phyloP scores from a whole-genome alignment of 179 eudicot genomes.

The Amaranthus tricolor region DNA sequence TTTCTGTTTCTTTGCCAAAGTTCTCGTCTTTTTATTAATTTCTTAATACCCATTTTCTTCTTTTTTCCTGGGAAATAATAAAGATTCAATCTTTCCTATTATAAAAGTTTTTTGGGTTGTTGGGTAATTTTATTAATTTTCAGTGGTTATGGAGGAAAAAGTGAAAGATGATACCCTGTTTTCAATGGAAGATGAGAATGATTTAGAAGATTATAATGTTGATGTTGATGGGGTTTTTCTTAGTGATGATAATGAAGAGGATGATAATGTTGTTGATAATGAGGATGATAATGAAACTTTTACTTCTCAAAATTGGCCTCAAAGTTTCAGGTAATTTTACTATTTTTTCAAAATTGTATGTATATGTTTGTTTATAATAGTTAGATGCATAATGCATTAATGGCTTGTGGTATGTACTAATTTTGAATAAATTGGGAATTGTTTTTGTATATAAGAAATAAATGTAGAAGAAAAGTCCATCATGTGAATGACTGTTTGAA shows the following conservation, averaged over 20 bases:
- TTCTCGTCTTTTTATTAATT: no score
- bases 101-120: neutral
- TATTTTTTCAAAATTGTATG: neutral
- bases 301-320: constrained; percentile 74
- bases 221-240: neutral
- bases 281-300: constrained; percentile 30
- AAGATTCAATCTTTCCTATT: constrained; percentile 15
- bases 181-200: constrained; percentile 42
- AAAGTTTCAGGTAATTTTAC: constrained; percentile 62
- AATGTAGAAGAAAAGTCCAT: no score
- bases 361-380: neutral
- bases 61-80: no score
- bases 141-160: constrained; percentile 36
- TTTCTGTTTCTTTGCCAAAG: no score
- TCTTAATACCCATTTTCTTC: no score
- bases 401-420: no score
- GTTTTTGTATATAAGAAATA: no score
- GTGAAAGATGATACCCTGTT: constrained; percentile 30
- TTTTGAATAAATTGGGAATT: no score
- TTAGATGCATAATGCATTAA: neutral
- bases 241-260: constrained; percentile 7
- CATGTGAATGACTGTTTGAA: no score
- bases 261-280: constrained; percentile 8
- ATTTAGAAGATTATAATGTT: constrained; percentile 32
- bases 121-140: constrained; percentile 16